Evolutionary conservation across 192 early-diverging fungal species (phyloP).

Genomic region (Lobosporangium transversale): DNA sequence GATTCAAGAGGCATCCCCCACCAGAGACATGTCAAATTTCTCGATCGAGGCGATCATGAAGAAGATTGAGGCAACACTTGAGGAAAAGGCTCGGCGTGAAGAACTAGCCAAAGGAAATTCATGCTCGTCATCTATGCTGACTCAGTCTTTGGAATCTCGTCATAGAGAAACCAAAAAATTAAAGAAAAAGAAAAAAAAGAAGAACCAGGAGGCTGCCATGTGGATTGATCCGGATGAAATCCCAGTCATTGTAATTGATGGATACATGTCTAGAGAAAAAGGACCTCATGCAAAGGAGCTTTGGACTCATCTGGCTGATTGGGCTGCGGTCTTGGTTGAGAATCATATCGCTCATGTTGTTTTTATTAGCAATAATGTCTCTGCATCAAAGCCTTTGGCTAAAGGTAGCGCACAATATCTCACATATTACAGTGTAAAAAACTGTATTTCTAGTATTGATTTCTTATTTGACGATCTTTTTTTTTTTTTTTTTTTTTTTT

Average conservation of each 20-base stretch:
- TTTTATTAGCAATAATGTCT: slow-evolving; percentile 81
- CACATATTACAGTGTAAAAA: no score
- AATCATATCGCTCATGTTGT: slow-evolving; percentile 92
- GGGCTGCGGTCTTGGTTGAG: slow-evolving; percentile 85
- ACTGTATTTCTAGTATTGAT: no score
- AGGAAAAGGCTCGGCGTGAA: slow-evolving; percentile 23
- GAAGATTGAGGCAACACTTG: slow-evolving; percentile 35
- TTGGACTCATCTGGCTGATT: slow-evolving; percentile 85
- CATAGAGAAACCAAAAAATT: neutral
- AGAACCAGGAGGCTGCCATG: slow-evolving; percentile 8
- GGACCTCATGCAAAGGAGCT: slow-evolving; percentile 63
- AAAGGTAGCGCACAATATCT: slow-evolving; percentile 65
- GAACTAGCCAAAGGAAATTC: neutral
- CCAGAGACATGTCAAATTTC: slow-evolving; percentile 56
- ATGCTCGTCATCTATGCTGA: neutral
- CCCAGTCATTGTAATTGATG: slow-evolving; percentile 92
- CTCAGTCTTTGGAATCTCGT: slow-evolving; percentile 2
- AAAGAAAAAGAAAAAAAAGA: slow-evolving; percentile 6
- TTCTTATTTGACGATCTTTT: neutral
- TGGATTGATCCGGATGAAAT: slow-evolving; percentile 64
- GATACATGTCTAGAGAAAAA: slow-evolving; percentile 82
- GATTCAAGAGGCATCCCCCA: slow-evolving; percentile 41
- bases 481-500: neutral
- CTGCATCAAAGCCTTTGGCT: slow-evolving; percentile 71
- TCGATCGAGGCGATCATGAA: slow-evolving; percentile 53